Evolutionary conservation across 2,329 filamentous ascomycete genomes (phyloP), one percentile per base, ranked within the genome.

Genomic region (Talaromyces albobiverticillius): DNA sequence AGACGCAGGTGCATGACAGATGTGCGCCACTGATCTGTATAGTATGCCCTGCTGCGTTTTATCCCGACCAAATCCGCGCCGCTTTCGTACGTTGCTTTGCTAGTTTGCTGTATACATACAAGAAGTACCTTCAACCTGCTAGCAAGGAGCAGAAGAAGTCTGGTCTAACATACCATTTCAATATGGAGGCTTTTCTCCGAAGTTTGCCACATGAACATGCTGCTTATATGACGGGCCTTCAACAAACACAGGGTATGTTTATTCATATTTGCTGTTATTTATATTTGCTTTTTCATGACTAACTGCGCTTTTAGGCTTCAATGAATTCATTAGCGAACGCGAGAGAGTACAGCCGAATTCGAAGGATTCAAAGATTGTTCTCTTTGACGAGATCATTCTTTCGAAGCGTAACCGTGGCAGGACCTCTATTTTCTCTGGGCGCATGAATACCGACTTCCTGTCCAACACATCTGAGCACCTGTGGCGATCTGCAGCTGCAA

Each of bases 1-100:
- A 74, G 59, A 71, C 77, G 32, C 68, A 69, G 53, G 79, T 82
- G 26, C 85, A 88, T 64, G 76, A 76, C 55, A 77, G 82, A 51
- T 88, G 85, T 66, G 75, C 81, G 2, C 70, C 74, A n/a, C 75
- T 80, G 54, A 80, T 87, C 42, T 83, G 79, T 58, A 67, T 87
- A n/a, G 82, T 85, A 13, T 88, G 85, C 64, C 82, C 84, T n/a
- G 77, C 79, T 13, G 84, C 83, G 2, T 88, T 88, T 72, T 79
- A 83, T 57, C 78, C 84, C 7, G 84, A 87, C 59, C 84, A 87
- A 66, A 76, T 88, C 40, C 81, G 84, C 16, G 84, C 85, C 14
- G 85, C 84, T 0, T 88, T 88, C 63, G 84, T 86, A 29, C 77
- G 85, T 62, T 87, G 83, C 69, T 87, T 88, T 61, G 84, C 85